These are phyloP conservation scores for Neocucurbitaria cava DNA, from an alignment of 2,329 filamentous ascomycete species.

Conservation along the genomic window DNA sequence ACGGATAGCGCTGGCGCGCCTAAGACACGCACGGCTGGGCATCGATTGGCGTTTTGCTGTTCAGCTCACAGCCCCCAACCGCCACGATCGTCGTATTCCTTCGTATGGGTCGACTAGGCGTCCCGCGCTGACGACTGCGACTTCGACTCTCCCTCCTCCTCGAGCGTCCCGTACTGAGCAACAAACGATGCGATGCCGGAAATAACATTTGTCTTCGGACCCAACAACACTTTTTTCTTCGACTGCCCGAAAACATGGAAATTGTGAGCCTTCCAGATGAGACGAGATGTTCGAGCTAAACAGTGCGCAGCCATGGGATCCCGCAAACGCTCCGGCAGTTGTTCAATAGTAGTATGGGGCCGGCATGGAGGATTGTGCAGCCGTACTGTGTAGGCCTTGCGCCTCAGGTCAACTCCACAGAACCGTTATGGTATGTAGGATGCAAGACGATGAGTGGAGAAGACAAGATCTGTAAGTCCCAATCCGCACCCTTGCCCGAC, in stretches of 20 bases:
- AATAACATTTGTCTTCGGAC: slow-evolving; percentile 45
- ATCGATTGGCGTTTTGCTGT: slow-evolving; percentile 17
- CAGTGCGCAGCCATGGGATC: slow-evolving; percentile 38
- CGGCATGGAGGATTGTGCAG: slow-evolving; percentile 41
- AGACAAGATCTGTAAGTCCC: slow-evolving; percentile 45
- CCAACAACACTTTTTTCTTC: slow-evolving; percentile 47
- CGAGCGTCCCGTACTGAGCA: not conserved
- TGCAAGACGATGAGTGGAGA: slow-evolving; percentile 41
- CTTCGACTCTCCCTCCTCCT: not conserved
- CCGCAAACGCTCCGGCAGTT: slow-evolving; percentile 43
- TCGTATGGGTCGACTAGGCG: slow-evolving; percentile 3
- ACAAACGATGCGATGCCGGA: slow-evolving; percentile 37
- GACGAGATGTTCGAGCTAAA: slow-evolving; percentile 21
- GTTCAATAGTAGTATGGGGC: slow-evolving; percentile 42
- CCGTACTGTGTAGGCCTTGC: slow-evolving; percentile 45
- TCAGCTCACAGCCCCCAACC: slow-evolving; percentile 15
- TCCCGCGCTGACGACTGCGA: slow-evolving; percentile 14
- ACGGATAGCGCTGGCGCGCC: slow-evolving; percentile 6
- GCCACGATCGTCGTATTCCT: slow-evolving; percentile 5
- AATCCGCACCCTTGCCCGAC: slow-evolving; percentile 2
- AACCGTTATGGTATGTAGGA: slow-evolving; percentile 45
- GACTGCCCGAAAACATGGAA: slow-evolving; percentile 47
- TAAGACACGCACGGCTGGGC: slow-evolving; percentile 4
- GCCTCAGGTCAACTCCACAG: slow-evolving; percentile 32
- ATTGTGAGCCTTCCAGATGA: slow-evolving; percentile 29